Evolutionary conservation across 345 rosid genomes (phyloP), one percentile per base, ranked within the genome.

Genomic region (Eucalyptus globulus): DNA sequence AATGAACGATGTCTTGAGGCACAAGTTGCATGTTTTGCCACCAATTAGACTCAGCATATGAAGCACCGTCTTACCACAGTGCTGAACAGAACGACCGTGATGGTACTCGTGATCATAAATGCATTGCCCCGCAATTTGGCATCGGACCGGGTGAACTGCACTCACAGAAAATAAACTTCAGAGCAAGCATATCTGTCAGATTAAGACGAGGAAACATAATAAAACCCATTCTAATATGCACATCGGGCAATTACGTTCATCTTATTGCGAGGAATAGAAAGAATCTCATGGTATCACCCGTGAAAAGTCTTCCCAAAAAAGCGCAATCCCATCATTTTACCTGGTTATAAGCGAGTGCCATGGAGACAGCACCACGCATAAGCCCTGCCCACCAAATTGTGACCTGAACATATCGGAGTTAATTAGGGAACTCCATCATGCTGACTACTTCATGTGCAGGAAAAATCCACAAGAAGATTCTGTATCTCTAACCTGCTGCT

Each of bases 301-400:
- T 11, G 8, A 27, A 69, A 89, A 56, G 14, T 6, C 29, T 80
- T n/a, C 65, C 29, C 47, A 62, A 69, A 40, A 26, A 34, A 45
- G 87, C 4, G 11, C 76, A 51, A 21, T 54, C 87, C 43, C 24
- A 86, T 27, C 29, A 43, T 53, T 29, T 10, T 88, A 90, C 95
- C 93, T 93, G 92, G 91, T 92, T 92, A 90, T 91, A 93, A 53
- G 95, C 93, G 62, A 93, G 94, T 21, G 95, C 95, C 93, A 93
- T 92, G 26, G 95, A 93, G 86, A 93, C 95, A 44, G 93, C 93
- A n/a, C 93, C 94, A 9, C 95, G 92, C 94, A 93, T 93, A 15
- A 93, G 93, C 34, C 95, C 95, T 15, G 95, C 94, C 95, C 95
- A 93, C 94, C 95, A 93, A 50, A 93, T 92, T 7, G 92, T 92